phyloP scores from a whole-genome alignment of 768 basidiomycete species.

The Boletus reticuloceps region DNA sequence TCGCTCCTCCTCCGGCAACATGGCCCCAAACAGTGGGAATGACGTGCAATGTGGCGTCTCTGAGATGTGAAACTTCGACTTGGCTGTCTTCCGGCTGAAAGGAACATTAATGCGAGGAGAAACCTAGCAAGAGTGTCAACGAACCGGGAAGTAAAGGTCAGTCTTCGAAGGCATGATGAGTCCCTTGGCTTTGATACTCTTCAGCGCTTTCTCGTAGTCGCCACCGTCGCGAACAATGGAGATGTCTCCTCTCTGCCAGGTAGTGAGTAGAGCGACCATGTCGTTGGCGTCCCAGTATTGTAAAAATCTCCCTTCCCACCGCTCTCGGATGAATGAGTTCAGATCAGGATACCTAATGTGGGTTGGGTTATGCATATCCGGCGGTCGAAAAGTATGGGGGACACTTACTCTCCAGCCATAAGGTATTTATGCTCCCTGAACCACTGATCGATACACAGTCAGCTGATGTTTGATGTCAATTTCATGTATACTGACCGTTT shows the following conservation, averaged over 20 bases:
- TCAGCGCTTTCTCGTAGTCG: constrained; percentile 41
- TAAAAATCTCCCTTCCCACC: constrained; percentile 48
- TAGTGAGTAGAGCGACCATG: constrained; percentile 46
- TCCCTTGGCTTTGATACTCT: constrained; percentile 47
- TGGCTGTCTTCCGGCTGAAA: constrained; percentile 54
- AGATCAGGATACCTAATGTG: constrained; percentile 44
- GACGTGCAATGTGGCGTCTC: constrained; percentile 45
- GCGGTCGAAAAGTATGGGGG: neutral
- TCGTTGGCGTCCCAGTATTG: constrained; percentile 55
- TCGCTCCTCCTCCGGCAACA: constrained; percentile 47
- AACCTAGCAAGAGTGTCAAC: neutral
- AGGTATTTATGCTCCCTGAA: constrained; percentile 49
- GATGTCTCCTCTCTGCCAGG: constrained; percentile 54
- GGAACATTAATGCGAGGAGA: neutral
- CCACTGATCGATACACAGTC: constrained; percentile 39
- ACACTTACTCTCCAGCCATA: constrained; percentile 38
- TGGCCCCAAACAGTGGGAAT: constrained; percentile 61
- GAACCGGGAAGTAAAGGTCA: constrained; percentile 57
- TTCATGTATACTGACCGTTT: constrained; percentile 39
- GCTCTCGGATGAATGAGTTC: constrained; percentile 46
- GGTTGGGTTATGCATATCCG: neutral
- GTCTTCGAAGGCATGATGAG: constrained; percentile 61
- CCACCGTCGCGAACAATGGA: constrained; percentile 45
- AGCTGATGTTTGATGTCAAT: neutral
- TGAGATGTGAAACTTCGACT: constrained; percentile 43